Base-by-base conservation (phyloP, 208 protist genomes). In the Leptomonas seymouri region DNA sequence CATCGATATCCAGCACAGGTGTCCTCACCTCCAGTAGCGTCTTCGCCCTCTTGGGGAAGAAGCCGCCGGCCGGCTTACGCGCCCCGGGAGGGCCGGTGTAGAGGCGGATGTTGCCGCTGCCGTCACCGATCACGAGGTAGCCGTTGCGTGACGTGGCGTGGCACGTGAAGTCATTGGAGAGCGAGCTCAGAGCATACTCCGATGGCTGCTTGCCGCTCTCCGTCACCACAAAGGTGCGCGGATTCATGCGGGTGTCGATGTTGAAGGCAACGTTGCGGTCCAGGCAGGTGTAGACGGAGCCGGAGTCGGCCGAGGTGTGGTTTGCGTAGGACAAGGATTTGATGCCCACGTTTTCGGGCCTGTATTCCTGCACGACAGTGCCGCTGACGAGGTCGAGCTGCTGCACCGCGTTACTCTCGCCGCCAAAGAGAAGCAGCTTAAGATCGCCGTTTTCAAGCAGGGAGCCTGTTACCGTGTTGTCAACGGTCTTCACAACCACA, bases 161-260 rank as follows among this genome's bases (percentile, higher is more conserved):
- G 61, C 83, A 89, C 2, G 82, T 89, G 71, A 91, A 82, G 46
- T 65, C 51, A 39, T 73, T 78, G 23, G 62, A 67, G 14, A 77
- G 64, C 23, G 66, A 63, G 30, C 25, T 34, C 12, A 86, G 30
- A 42, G 50, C 67, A 74, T 89, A 91, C 71, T 87, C 75, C 34
- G 30, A 34, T 2, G 83, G 42, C 9, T 39, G 56, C 44, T 80
- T 78, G 15, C 74, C 81, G 18, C 70, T 61, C 61, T 91, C 81
- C 57, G 74, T 60, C 28, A 87, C 65, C 42, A 87, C 59, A 48
- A 76, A 84, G 28, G 55, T 57, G 36, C 74, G 62, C n/a, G 82
- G 80, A 61, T 86, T 57, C 60, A 91, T 76, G 45, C 86, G 82
- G n/a, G 78, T 73, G 68, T 91, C 86, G 56, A 89, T 77, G 61